Percentiles rank a stretch among this genome's conserved stretches.
These are phyloP conservation scores for Trichosporon sp. DNA, from an alignment of 1,284 basidiomycete genomes.

Conservation along the genomic window DNA sequence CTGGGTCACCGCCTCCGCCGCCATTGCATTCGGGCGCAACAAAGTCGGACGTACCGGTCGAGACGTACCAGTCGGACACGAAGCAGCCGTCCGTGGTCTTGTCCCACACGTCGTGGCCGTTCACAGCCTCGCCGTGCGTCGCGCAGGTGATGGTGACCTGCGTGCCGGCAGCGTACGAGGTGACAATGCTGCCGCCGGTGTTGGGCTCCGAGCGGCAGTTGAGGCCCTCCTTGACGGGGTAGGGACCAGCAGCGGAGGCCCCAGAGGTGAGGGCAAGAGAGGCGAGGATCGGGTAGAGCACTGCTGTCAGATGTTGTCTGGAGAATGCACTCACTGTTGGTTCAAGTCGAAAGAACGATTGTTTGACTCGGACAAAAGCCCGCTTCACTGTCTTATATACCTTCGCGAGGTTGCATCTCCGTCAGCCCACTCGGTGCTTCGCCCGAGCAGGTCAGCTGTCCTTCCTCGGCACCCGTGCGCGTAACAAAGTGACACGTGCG, in stretches of 20 bases:
- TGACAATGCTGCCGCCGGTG: neutral
- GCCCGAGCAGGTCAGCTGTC: neutral
- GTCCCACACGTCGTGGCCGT: conserved; percentile 19
- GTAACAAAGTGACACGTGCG: neutral
- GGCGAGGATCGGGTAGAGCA: neutral
- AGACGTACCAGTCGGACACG: conserved; percentile 11
- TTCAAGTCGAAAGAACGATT: too few relatives aligned
- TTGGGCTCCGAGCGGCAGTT: conserved; percentile 15
- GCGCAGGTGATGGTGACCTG: conserved; percentile 10
- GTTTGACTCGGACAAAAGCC: too few relatives aligned
- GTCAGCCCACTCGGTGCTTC: neutral
- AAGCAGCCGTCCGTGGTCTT: conserved; percentile 22
- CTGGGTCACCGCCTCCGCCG: neutral
- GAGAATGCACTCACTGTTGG: neutral
- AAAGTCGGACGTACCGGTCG: neutral
- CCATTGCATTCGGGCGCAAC: conserved; percentile 8
- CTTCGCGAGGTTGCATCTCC: too few relatives aligned
- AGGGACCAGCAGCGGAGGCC: neutral
- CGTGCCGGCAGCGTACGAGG: neutral
- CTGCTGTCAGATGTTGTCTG: neutral
- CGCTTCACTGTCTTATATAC: too few relatives aligned
- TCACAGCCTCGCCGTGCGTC: neutral
- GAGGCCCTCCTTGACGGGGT: neutral
- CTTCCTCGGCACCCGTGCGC: neutral
- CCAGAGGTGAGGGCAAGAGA: neutral